Evolutionary conservation across 2,329 filamentous ascomycete genomes (phyloP), one percentile per base, ranked within the genome.

Genomic region (Bipolaris oryzae): DNA sequence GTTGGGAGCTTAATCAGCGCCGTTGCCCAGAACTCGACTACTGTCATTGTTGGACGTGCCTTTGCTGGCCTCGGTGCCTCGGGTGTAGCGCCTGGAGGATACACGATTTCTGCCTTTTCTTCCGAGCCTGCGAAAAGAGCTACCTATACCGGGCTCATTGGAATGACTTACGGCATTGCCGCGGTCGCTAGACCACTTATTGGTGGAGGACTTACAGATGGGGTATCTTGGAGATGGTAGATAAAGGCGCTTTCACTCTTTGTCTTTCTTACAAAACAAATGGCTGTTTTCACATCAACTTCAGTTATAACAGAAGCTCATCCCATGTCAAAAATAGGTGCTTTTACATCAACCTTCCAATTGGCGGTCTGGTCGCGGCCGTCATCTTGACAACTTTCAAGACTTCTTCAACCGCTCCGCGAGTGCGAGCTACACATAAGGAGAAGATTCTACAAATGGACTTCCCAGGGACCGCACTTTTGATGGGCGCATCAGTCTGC

Each of bases 1-100:
- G 11, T 86, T 7, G 85, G 85, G 1, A 85, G 82, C 0, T 62
- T 82, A 9, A 67, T 87, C 13, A 85, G 83, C 62, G 85, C 45
- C 67, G 71, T 76, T 0, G 72, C 77, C 1, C 70, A 69, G 13
- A 75, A 69, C 47, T 74, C 70, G 4, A 68, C 66, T 6, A 71
- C 72, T 1, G 63, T 79, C 20, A 77, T 79, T 39, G 65, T 78
- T 35, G 76, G 77, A 10, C 60, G 77, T 18, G 74, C 75, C 0
- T 74, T 80, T 35, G 69, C 74, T 33, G 78, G 77, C 31, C 50
- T 73, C 10, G 77, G 78, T 18, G 71, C 66, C 13, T 73, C 73
- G 9, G 77, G 78, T 3, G 69, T 79, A 25, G 55, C 55, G n/a
- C 52, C 62, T 66, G 63, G 39, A 64, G 69, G 34, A 75, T 77